Conservation (phyloP, 2,329 filamentous ascomycete genomes). For the Calonectria pteridis region DNA sequence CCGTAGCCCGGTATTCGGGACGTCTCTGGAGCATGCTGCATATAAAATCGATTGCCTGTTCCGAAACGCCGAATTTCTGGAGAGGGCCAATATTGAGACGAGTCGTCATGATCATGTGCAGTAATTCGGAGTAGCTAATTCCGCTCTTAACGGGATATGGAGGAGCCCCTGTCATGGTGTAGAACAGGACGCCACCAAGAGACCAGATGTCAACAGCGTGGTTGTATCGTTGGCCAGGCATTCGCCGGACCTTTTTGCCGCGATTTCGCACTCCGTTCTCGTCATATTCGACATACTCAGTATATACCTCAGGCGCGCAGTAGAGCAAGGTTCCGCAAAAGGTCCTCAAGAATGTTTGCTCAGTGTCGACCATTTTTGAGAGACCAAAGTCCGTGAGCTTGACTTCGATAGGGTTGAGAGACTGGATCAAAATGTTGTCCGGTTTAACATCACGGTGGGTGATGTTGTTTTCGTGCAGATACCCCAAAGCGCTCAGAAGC, state of each 20-base stretch:
- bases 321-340: slow-evolving; percentile 97
- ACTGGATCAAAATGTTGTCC: slow-evolving; percentile 92
- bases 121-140: slow-evolving; percentile 81
- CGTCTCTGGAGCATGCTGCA: slow-evolving; percentile 84
- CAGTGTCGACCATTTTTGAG: slow-evolving; percentile 92
- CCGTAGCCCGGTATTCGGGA: slow-evolving; percentile 81
- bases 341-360: slow-evolving; percentile 92
- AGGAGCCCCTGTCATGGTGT: slow-evolving; percentile 81
- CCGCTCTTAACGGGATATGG: slow-evolving; percentile 86
- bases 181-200: slow-evolving; percentile 91
- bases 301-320: slow-evolving; percentile 96
- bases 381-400: slow-evolving; percentile 97
- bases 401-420: slow-evolving; percentile 78
- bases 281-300: slow-evolving; percentile 76
- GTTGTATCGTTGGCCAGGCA: slow-evolving; percentile 77
- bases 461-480: slow-evolving; percentile 89
- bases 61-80: slow-evolving; percentile 68
- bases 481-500: slow-evolving; percentile 84
- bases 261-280: slow-evolving; percentile 74
- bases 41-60: slow-evolving; percentile 79
- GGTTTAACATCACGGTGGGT: slow-evolving; percentile 99
- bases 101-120: slow-evolving; percentile 87
- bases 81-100: slow-evolving; percentile 77
- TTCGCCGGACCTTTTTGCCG: slow-evolving; percentile 73
- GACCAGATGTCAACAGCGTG: slow-evolving; percentile 98